Conservation (phyloP, 1,139 yeast genomes). For the Diutina mesorugosa region DNA sequence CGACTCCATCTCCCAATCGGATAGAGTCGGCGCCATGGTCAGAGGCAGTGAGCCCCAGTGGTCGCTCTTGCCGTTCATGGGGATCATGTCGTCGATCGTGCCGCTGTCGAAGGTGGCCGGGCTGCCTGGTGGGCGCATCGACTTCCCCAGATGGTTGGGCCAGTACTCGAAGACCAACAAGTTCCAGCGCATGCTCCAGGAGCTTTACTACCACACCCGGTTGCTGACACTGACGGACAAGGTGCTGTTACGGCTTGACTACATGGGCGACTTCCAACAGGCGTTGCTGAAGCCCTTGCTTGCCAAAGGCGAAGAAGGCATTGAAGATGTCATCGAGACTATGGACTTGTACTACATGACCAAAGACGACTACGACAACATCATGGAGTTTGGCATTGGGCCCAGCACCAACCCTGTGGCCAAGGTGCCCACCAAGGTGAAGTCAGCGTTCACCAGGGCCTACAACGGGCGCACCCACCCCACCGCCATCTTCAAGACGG, state of each 20-base stretch:
- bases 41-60: constrained; percentile 92
- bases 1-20: constrained; percentile 72
- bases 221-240: constrained; percentile 69
- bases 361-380: constrained; percentile 82
- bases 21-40: constrained; percentile 65
- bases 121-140: constrained; percentile 36
- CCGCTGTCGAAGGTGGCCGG: constrained; percentile 79
- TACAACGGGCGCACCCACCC: constrained; percentile 76
- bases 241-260: constrained; percentile 63
- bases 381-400: constrained; percentile 76
- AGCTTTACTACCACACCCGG: constrained; percentile 78
- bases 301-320: constrained; percentile 43
- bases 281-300: constrained; percentile 46
- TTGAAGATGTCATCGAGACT: constrained; percentile 46
- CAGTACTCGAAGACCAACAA: constrained; percentile 80
- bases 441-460: constrained; percentile 74
- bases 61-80: constrained; percentile 91
- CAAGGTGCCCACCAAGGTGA: constrained; percentile 64
- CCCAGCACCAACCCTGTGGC: constrained; percentile 29
- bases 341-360: constrained; percentile 82
- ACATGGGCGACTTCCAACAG: constrained; percentile 51
- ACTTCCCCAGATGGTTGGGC: constrained; percentile 83
- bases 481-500: constrained; percentile 67
- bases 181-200: constrained; percentile 68
- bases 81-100: constrained; percentile 70